A percentile compares a stretch with the other conserved stretches of the same genome.
Conservation (phyloP, 768 basidiomycete species). For the Postia placenta region DNA sequence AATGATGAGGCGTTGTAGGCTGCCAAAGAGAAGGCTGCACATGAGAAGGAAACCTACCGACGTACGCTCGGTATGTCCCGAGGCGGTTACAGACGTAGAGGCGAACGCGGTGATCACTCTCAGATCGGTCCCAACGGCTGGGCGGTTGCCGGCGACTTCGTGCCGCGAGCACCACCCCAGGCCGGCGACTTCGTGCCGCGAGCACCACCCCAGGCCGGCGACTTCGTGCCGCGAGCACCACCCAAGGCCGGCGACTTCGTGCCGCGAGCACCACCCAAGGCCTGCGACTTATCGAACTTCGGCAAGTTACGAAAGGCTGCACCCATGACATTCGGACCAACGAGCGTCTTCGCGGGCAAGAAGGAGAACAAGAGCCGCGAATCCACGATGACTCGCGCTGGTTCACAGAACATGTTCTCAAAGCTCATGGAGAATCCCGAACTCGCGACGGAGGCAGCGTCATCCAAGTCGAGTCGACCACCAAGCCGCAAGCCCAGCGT, state of each 20-base stretch:
- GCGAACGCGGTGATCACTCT: slow-evolving; percentile 51
- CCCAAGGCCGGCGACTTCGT: slow-evolving; percentile 47
- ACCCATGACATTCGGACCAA: slow-evolving; percentile 76
- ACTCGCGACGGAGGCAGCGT: slow-evolving; percentile 41
- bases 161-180: slow-evolving; percentile 57
- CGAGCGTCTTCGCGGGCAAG: slow-evolving; percentile 75
- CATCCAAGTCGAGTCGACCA: slow-evolving; percentile 43
- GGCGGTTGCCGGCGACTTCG: slow-evolving; percentile 42
- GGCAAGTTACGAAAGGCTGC: slow-evolving; percentile 74
- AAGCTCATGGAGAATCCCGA: slow-evolving; percentile 68
- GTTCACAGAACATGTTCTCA: slow-evolving; percentile 85
- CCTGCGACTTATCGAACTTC: slow-evolving; percentile 81
- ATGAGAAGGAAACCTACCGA: slow-evolving; percentile 63
- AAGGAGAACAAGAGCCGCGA: slow-evolving; percentile 60
- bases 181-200: slow-evolving; percentile 88
- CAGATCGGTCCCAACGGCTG: slow-evolving; percentile 78
- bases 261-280: slow-evolving; percentile 62
- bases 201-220: too few species aligned
- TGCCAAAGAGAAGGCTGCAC: slow-evolving; percentile 84
- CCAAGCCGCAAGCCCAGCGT: slow-evolving; percentile 46
- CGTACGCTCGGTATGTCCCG: slow-evolving; percentile 81
- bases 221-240: slow-evolving; percentile 39
- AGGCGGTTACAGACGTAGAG: slow-evolving; percentile 84
- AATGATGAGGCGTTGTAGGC: slow-evolving; percentile 53
- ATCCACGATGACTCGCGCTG: slow-evolving; percentile 68